Evolutionary conservation across 139 green algal genomes (phyloP).

Genomic region (Micractinium conductrix): DNA sequence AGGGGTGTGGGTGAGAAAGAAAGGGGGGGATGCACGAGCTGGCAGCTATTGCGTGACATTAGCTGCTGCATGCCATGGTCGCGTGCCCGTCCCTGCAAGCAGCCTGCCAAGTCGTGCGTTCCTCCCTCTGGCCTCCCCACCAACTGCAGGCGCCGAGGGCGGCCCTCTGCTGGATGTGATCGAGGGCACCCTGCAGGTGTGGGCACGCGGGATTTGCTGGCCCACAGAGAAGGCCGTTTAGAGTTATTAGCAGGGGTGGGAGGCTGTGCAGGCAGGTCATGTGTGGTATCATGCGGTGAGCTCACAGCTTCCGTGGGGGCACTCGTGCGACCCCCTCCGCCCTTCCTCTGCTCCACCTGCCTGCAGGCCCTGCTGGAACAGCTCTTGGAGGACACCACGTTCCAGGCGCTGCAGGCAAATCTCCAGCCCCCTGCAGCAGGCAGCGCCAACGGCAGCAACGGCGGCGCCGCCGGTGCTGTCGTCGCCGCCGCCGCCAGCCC

Average conservation of each 20-base stretch:
- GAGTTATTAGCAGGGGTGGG: too few relatives aligned
- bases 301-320: too few relatives aligned
- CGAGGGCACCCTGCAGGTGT: constrained; percentile 57
- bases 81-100: too few relatives aligned
- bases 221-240: too few relatives aligned
- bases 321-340: too few relatives aligned
- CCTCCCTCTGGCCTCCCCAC: not conserved
- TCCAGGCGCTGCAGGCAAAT: constrained; percentile 21
- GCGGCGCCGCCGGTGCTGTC: not conserved
- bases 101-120: not conserved
- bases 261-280: too few relatives aligned
- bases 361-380: constrained; percentile 29
- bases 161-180: constrained; percentile 43
- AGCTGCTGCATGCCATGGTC: not conserved
- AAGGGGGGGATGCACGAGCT: too few relatives aligned
- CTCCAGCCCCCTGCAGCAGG: not conserved
- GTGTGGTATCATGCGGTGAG: too few relatives aligned
- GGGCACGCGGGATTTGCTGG: too few relatives aligned
- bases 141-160: constrained; percentile 4
- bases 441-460: not conserved
- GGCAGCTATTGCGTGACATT: too few relatives aligned
- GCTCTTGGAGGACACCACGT: constrained; percentile 37
- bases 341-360: too few relatives aligned
- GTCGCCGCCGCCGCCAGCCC: not conserved
- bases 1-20: too few relatives aligned